A percentile compares a stretch with the other conserved stretches of the same genome.
phyloP scores from a whole-genome alignment of 805 yeast genomes.

The Tetrapisispora namnaoensis region DNA sequence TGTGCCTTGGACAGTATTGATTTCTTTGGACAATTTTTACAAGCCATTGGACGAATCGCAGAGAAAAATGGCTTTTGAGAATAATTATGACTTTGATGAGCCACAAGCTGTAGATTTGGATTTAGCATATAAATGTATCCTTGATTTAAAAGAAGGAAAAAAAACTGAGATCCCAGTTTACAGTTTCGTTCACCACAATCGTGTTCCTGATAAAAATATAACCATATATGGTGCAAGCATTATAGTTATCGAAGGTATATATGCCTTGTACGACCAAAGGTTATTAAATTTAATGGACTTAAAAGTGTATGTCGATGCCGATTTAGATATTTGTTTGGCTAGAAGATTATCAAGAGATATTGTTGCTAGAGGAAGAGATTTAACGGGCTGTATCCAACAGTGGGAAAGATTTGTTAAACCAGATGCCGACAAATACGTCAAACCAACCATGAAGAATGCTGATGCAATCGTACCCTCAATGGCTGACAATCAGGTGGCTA shows the following conservation, averaged over 20 bases:
- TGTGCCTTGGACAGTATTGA: conserved; percentile 89
- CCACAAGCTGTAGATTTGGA: conserved; percentile 84
- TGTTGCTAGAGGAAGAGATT: conserved; percentile 73
- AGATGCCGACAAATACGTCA: conserved; percentile 65
- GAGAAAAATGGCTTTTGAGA: conserved; percentile 50
- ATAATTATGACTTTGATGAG: conserved; percentile 76
- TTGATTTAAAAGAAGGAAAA: conserved; percentile 59
- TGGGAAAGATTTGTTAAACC: conserved; percentile 93
- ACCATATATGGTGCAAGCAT: conserved; percentile 91
- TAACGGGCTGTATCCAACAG: conserved; percentile 72
- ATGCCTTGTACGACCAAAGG: conserved; percentile 64
- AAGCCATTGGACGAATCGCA: conserved; percentile 59
- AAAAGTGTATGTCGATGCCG: conserved; percentile 88
- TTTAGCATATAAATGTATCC: conserved; percentile 51
- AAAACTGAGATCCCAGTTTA: conserved; percentile 58
- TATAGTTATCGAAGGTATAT: conserved; percentile 84
- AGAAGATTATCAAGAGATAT: conserved; percentile 83
- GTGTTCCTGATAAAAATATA: conserved; percentile 53
- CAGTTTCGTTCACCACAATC: conserved; percentile 53
- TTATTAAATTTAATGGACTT: conserved; percentile 70
- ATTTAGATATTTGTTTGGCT: conserved; percentile 83
- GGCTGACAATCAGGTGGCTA: conserved; percentile 70
- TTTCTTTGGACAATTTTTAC: conserved; percentile 88
- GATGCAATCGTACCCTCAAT: conserved; percentile 90
- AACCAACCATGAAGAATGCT: conserved; percentile 58